Conservation (phyloP, 495 filamentous ascomycete species). For the Wilcoxina mikolae region DNA sequence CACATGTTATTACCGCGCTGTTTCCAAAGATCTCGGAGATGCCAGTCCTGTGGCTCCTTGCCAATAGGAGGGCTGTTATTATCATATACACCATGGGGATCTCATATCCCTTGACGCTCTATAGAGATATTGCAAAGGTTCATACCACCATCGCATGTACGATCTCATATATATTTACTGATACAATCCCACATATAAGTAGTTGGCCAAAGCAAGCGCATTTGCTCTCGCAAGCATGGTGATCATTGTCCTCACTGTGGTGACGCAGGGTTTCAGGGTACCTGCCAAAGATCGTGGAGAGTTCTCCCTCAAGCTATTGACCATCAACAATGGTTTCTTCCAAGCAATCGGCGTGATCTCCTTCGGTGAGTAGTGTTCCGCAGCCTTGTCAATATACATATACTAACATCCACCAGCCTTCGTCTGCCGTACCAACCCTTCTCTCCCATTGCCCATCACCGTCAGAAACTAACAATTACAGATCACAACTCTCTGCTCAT, state of each 20-base stretch:
- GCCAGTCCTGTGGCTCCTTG: conserved; percentile 65
- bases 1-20: conserved; percentile 66
- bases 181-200: conserved; percentile 10
- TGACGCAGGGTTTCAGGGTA: conserved; percentile 65
- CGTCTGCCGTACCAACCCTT: conserved; percentile 37
- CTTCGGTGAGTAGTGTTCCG: conserved; percentile 47
- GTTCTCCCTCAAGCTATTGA: conserved; percentile 48
- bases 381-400: background rate
- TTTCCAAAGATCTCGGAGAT: conserved; percentile 62
- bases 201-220: conserved; percentile 90
- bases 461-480: conserved; percentile 26
- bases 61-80: conserved; percentile 68
- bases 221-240: conserved; percentile 83
- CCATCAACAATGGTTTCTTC: conserved; percentile 73
- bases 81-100: conserved; percentile 67
- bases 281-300: conserved; percentile 53
- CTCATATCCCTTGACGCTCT: conserved; percentile 84
- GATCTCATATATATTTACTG: background rate
- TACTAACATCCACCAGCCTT: conserved; percentile 5
- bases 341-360: conserved; percentile 96
- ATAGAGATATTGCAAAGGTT: conserved; percentile 95
- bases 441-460: conserved; percentile 8
- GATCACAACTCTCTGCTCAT: conserved; percentile 95
- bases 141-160: too few relatives aligned
- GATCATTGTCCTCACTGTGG: conserved; percentile 74